Evolutionary conservation across 768 basidiomycete species (phyloP).

Genomic region (Podaxis carcinomalis): DNA sequence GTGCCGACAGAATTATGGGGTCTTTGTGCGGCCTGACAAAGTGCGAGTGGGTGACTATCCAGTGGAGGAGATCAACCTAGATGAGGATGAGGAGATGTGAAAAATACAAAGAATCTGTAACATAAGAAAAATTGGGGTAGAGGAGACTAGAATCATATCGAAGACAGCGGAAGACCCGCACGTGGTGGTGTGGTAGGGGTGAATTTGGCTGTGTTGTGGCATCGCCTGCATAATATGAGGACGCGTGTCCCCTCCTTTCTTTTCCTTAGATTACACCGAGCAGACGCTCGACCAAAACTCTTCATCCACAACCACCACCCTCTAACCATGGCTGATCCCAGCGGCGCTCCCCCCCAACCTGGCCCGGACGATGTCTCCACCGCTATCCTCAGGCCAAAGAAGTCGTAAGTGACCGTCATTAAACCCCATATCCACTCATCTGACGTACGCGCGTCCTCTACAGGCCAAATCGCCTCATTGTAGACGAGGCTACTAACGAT

Average conservation of each 20-base stretch:
- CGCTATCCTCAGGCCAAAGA: slow-evolving; percentile 95
- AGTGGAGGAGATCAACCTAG: slow-evolving; percentile 70
- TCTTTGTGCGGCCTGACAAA: slow-evolving; percentile 83
- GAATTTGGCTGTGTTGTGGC: slow-evolving; percentile 30
- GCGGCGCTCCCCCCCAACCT: slow-evolving; percentile 79
- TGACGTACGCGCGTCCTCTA: slow-evolving; percentile 17
- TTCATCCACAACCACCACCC: slow-evolving; percentile 18
- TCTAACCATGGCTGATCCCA: slow-evolving; percentile 61
- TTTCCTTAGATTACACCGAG: slow-evolving; percentile 22
- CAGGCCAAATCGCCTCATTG: slow-evolving; percentile 96
- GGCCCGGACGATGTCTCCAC: slow-evolving; percentile 89
- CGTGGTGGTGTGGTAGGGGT: slow-evolving; percentile 20
- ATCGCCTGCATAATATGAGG: slow-evolving; percentile 20
- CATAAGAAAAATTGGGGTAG: background rate
- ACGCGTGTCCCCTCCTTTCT: slow-evolving; percentile 35
- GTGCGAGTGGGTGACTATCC: slow-evolving; percentile 85
- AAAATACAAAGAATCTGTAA: background rate
- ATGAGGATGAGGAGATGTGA: slow-evolving; percentile 76
- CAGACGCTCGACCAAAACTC: slow-evolving; percentile 16
- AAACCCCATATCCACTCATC: background rate
- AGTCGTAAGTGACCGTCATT: slow-evolving; percentile 66
- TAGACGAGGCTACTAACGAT: slow-evolving; percentile 90
- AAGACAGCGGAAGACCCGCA: slow-evolving; percentile 16
- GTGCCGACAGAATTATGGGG: slow-evolving; percentile 72
- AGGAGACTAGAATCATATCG: slow-evolving; percentile 7